phyloP scores from a whole-genome alignment of 495 filamentous ascomycete species.

The Podospora conica region DNA sequence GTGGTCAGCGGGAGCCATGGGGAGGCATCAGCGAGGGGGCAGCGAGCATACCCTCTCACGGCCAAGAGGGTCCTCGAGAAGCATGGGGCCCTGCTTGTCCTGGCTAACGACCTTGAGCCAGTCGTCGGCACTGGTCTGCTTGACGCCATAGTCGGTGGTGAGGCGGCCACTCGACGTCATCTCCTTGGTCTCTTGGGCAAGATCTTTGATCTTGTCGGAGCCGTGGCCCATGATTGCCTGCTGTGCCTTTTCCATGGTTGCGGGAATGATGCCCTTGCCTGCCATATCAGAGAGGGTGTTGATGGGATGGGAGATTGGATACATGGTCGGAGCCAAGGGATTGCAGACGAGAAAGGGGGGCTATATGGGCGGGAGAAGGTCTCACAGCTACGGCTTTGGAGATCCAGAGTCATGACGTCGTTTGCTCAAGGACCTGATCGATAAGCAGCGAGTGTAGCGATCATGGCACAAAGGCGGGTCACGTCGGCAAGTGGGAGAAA shows the following conservation, averaged over 20 bases:
- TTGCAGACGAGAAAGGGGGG: background rate
- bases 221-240: constrained; percentile 27
- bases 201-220: constrained; percentile 37
- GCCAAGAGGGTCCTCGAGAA: constrained; percentile 78
- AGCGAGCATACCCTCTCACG: constrained; percentile 60
- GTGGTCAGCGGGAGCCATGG: background rate
- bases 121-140: constrained; percentile 66
- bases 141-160: constrained; percentile 75
- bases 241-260: constrained; percentile 23
- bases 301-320: background rate
- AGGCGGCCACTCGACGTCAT: constrained; percentile 34
- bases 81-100: constrained; percentile 57
- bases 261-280: constrained; percentile 10
- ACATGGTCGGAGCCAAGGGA: background rate
- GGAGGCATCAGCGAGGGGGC: background rate
- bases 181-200: constrained; percentile 33
- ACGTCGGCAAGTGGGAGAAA: background rate
- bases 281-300: background rate
- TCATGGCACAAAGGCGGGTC: background rate
- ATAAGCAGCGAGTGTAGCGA: too few relatives aligned
- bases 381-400: background rate
- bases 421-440: too few relatives aligned
- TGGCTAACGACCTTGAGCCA: constrained; percentile 64
- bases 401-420: background rate
- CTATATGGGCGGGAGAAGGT: background rate